phyloP scores from a whole-genome alignment of 1,284 basidiomycete species.

The Mycena citricolor region DNA sequence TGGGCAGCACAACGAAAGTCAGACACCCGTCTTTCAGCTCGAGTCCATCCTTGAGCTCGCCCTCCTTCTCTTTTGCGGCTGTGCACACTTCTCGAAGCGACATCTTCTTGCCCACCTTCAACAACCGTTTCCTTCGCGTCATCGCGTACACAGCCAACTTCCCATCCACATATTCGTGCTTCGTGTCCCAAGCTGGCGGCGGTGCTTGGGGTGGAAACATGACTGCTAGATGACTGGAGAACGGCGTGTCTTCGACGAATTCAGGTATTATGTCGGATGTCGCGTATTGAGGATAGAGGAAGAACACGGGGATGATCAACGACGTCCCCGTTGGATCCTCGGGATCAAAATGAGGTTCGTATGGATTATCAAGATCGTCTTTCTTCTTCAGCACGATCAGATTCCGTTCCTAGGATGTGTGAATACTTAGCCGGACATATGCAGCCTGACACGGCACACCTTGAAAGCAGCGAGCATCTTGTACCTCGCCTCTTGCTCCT shows the following conservation, averaged over 20 bases:
- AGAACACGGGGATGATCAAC: conserved; percentile 84
- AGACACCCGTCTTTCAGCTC: conserved; percentile 86
- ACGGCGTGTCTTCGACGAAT: conserved; percentile 85
- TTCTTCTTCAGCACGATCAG: conserved; percentile 61
- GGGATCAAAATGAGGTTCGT: conserved; percentile 62
- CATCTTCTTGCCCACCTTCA: conserved; percentile 91
- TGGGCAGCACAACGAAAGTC: conserved; percentile 83
- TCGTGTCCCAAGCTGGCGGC: conserved; percentile 75
- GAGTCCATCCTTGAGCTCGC: conserved; percentile 73
- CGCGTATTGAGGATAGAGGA: conserved; percentile 89
- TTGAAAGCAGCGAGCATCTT: conserved; percentile 57
- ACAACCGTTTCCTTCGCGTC: conserved; percentile 71
- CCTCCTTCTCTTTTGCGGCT: conserved; percentile 58
- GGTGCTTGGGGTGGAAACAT: conserved; percentile 79
- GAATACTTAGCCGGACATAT: neutral
- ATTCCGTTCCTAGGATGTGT: conserved; percentile 56
- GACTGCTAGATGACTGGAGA: conserved; percentile 72
- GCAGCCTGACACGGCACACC: conserved; percentile 41
- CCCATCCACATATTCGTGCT: conserved; percentile 68
- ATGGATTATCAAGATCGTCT: conserved; percentile 52
- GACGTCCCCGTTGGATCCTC: conserved; percentile 55
- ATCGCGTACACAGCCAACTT: conserved; percentile 83
- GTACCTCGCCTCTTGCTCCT: conserved; percentile 46
- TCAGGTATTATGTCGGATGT: conserved; percentile 87
- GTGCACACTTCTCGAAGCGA: conserved; percentile 76